Conservation (phyloP, 495 filamentous ascomycete species). For the Daldinia loculata region DNA sequence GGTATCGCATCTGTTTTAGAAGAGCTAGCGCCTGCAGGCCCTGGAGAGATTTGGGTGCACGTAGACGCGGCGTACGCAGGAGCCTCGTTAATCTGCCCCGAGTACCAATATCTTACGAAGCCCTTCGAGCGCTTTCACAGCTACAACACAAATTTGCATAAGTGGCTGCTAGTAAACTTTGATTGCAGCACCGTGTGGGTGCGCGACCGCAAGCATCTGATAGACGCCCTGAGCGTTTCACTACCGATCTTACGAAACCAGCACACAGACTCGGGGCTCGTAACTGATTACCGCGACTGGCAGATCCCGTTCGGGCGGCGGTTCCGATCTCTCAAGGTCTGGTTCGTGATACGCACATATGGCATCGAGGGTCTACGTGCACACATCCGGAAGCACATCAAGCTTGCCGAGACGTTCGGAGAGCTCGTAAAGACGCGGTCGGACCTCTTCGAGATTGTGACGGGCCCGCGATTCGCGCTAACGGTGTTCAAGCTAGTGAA, state of each 20-base stretch:
- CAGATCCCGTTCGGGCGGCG: slow-evolving; percentile 93
- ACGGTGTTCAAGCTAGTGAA: slow-evolving; percentile 74
- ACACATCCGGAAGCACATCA: slow-evolving; percentile 73
- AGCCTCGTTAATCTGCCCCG: slow-evolving; percentile 79
- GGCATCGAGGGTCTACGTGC: slow-evolving; percentile 80
- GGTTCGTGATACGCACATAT: slow-evolving; percentile 93
- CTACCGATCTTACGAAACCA: slow-evolving; percentile 79
- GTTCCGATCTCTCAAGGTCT: slow-evolving; percentile 94
- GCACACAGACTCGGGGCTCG: slow-evolving; percentile 80
- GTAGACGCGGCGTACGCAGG: slow-evolving; percentile 98
- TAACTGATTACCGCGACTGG: slow-evolving; percentile 98
- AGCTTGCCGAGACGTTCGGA: slow-evolving; percentile 75
- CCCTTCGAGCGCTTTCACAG: slow-evolving; percentile 77
- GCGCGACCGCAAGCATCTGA: slow-evolving; percentile 75
- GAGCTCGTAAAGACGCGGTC: slow-evolving; percentile 61
- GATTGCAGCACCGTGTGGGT: slow-evolving; percentile 88
- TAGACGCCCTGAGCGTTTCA: slow-evolving; percentile 80
- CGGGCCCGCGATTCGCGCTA: slow-evolving; percentile 78
- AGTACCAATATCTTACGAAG: slow-evolving; percentile 75
- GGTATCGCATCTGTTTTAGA: slow-evolving; percentile 72
- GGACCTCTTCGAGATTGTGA: slow-evolving; percentile 82
- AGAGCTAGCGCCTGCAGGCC: slow-evolving; percentile 60
- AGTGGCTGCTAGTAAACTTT: slow-evolving; percentile 96
- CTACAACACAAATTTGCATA: slow-evolving; percentile 97
- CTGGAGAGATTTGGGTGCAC: slow-evolving; percentile 78